phyloP scores from a whole-genome alignment of 1,139 yeast genomes.

The Sugiyamaella sp. region DNA sequence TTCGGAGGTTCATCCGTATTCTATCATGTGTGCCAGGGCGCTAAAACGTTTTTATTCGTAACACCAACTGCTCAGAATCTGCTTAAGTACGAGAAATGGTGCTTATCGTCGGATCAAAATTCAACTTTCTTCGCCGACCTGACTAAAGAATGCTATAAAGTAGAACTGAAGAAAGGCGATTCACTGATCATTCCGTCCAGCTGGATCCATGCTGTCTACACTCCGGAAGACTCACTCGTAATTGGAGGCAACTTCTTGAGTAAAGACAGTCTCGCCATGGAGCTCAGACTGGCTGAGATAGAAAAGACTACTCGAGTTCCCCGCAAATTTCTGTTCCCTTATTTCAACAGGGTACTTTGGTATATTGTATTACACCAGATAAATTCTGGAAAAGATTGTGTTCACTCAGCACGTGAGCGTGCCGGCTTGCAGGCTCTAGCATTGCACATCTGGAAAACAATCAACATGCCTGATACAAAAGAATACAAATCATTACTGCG shows the following conservation, averaged over 20 bases:
- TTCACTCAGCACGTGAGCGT: background rate
- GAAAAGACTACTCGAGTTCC: constrained; percentile 76
- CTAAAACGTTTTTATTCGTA: constrained; percentile 71
- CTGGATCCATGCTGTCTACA: constrained; percentile 90
- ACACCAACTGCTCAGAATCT: constrained; percentile 75
- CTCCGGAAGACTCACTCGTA: constrained; percentile 78
- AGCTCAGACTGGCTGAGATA: constrained; percentile 60
- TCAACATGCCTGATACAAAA: constrained; percentile 9
- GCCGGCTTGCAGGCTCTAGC: constrained; percentile 1
- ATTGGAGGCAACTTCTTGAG: constrained; percentile 89
- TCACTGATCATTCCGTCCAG: constrained; percentile 85
- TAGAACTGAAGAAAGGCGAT: constrained; percentile 70
- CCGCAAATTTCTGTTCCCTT: constrained; percentile 74
- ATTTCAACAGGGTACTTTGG: constrained; percentile 74
- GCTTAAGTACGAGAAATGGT: constrained; percentile 69
- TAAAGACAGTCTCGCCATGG: constrained; percentile 60
- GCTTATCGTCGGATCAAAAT: constrained; percentile 64
- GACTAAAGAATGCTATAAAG: constrained; percentile 55
- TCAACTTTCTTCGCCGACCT: constrained; percentile 69
- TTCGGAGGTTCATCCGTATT: constrained; percentile 93
- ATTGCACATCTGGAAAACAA: background rate
- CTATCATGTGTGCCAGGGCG: constrained; percentile 75
- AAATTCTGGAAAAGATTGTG: background rate
- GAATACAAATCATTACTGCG: constrained; percentile 4
- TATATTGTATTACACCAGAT: constrained; percentile 43